Percentiles rank a stretch among this genome's conserved stretches.
Conservation (phyloP, 192 early-diverging fungal species). For the Kappamyces sp. region DNA sequence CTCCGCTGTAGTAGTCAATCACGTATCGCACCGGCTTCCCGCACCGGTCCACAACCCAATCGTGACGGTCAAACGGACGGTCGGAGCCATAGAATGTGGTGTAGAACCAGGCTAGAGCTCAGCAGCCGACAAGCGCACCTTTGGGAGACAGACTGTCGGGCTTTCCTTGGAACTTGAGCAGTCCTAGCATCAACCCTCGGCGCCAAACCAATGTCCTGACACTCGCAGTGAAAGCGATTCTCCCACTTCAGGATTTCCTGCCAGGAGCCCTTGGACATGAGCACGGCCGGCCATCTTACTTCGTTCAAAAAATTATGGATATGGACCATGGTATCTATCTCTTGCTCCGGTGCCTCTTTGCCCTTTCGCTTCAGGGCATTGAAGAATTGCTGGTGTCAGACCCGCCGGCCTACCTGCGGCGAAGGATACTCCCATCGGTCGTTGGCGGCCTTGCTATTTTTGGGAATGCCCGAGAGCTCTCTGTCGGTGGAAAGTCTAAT, state of each 20-base stretch:
- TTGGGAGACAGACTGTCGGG: slow-evolving; percentile 47
- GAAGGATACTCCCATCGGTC: slow-evolving; percentile 39
- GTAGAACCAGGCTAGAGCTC: slow-evolving; percentile 9
- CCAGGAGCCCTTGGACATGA: not conserved
- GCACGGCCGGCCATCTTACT: slow-evolving; percentile 62
- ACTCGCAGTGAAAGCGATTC: slow-evolving; percentile 42
- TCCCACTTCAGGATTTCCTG: slow-evolving; percentile 94
- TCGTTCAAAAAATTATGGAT: slow-evolving; percentile 99
- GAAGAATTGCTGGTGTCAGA: slow-evolving; percentile 57
- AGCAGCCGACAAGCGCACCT: slow-evolving; percentile 4
- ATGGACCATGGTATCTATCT: slow-evolving; percentile 86
- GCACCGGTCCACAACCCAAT: slow-evolving; percentile 91
- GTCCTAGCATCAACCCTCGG: slow-evolving; percentile 1
- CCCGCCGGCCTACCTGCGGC: slow-evolving; percentile 13
- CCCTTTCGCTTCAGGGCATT: slow-evolving; percentile 80
- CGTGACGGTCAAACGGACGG: slow-evolving; percentile 93
- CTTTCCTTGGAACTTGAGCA: slow-evolving; percentile 79
- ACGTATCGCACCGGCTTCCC: slow-evolving; percentile 89
- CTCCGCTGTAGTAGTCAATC: slow-evolving; percentile 91
- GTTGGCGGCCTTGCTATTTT: slow-evolving; percentile 22
- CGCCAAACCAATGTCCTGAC: slow-evolving; percentile 44
- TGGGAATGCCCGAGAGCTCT: slow-evolving; percentile 74
- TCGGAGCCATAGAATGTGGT: slow-evolving; percentile 39
- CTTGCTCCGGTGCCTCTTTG: slow-evolving; percentile 76
- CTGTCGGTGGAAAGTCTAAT: slow-evolving; percentile 72